phyloP scores from a whole-genome alignment of 257 asterid genomes.

The Henckelia pumila region DNA sequence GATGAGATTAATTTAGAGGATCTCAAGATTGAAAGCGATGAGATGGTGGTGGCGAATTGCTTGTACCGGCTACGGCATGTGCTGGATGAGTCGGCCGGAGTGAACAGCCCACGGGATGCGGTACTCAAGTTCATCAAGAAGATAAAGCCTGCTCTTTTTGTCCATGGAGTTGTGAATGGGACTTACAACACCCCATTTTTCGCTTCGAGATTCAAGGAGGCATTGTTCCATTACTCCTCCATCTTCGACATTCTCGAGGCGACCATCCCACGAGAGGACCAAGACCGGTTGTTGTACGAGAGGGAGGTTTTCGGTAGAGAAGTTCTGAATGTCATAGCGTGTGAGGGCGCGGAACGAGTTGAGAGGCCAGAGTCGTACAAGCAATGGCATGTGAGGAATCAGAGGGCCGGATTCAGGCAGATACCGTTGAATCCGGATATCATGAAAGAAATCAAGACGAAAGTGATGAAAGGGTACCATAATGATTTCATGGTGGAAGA shows the following conservation, averaged over 20 bases:
- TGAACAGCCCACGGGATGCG: slow-evolving; percentile 29
- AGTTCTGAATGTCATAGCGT: slow-evolving; percentile 47
- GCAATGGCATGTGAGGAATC: slow-evolving; percentile 44
- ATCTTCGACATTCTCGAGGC: slow-evolving; percentile 35
- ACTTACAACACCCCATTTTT: slow-evolving; percentile 38
- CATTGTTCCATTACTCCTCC: slow-evolving; percentile 35
- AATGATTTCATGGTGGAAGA: slow-evolving; percentile 50
- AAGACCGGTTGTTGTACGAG: slow-evolving; percentile 34
- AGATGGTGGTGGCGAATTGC: slow-evolving; percentile 34
- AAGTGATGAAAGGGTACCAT: slow-evolving; percentile 32
- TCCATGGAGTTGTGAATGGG: slow-evolving; percentile 32
- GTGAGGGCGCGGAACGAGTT: slow-evolving; percentile 46
- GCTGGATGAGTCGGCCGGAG: slow-evolving; percentile 34
- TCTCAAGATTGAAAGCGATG: slow-evolving; percentile 30
- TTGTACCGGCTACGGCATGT: slow-evolving; percentile 28
- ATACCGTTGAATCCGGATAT: slow-evolving; percentile 34
- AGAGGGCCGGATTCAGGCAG: slow-evolving; percentile 35
- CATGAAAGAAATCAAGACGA: slow-evolving; percentile 23
- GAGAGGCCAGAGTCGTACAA: slow-evolving; percentile 56
- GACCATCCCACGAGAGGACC: slow-evolving; percentile 29
- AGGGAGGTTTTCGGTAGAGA: slow-evolving; percentile 30
- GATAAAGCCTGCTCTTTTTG: slow-evolving; percentile 33
- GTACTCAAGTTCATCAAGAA: slow-evolving; percentile 32
- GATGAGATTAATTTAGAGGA: slow-evolving; percentile 35
- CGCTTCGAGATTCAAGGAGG: slow-evolving; percentile 32